phyloP scores from a whole-genome alignment of 345 rosid species.

The Dipteronia sinensis region DNA sequence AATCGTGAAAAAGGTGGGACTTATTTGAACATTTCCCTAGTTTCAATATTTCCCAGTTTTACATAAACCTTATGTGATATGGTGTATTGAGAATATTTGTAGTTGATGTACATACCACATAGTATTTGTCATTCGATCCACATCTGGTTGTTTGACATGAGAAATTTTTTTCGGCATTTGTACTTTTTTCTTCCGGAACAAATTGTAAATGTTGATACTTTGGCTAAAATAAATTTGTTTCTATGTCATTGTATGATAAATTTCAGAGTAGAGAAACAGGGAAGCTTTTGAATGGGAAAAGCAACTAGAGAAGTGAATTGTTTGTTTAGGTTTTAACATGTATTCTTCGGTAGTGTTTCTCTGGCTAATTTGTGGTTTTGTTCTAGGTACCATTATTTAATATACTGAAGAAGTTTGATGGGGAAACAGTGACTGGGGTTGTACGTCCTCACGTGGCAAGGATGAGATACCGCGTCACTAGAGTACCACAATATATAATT shows the following conservation, averaged over 20 bases:
- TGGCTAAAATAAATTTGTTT: neutral
- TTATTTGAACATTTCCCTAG: too few relatives aligned
- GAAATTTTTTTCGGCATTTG: neutral
- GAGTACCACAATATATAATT: conserved; percentile 75
- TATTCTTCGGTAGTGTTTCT: neutral
- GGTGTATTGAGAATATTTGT: neutral
- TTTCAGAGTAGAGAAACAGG: neutral
- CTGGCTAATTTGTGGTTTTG: conserved; percentile 15
- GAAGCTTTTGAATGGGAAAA: neutral
- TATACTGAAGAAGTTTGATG: conserved; percentile 93
- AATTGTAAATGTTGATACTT: neutral
- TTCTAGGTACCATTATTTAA: conserved; percentile 85
- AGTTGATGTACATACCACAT: neutral
- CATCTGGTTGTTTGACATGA: neutral
- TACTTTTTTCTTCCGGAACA: neutral
- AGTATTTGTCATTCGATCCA: neutral
- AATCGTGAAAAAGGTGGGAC: too few relatives aligned
- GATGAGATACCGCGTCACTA: conserved; percentile 80
- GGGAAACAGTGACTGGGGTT: conserved; percentile 83
- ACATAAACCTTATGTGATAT: neutral
- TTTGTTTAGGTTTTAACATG: neutral
- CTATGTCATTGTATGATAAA: neutral
- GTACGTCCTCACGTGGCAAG: conserved; percentile 85
- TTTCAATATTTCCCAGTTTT: neutral
- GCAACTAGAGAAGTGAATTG: neutral